phyloP scores from a whole-genome alignment of 768 basidiomycete species.

The Calocybe gangraenosa region DNA sequence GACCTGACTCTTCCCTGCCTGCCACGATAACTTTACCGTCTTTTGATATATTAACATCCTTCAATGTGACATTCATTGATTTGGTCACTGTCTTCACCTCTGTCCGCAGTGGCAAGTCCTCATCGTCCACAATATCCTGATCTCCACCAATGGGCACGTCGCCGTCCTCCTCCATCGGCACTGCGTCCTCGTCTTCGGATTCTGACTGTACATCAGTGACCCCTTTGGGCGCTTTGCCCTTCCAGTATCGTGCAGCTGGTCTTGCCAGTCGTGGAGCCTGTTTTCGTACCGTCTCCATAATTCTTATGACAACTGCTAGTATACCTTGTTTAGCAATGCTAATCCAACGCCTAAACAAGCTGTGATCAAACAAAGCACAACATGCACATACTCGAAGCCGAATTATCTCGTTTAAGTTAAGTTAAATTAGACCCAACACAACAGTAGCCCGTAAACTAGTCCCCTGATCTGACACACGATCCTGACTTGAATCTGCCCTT shows the following conservation, averaged over 20 bases:
- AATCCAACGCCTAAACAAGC: slow-evolving; percentile 10
- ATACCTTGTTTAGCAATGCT: background rate
- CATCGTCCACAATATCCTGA: slow-evolving; percentile 42
- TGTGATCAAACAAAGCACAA: slow-evolving; percentile 10
- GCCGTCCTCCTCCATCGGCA: slow-evolving; percentile 39
- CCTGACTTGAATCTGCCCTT: slow-evolving; percentile 19
- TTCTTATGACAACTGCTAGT: background rate
- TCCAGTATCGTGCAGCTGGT: slow-evolving; percentile 86
- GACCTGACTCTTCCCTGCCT: slow-evolving; percentile 73
- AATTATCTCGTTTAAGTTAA: no score
- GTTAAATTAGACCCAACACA: slow-evolving; percentile 67
- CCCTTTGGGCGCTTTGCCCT: slow-evolving; percentile 85
- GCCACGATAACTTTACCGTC: slow-evolving; percentile 80
- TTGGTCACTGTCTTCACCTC: slow-evolving; percentile 33
- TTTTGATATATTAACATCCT: slow-evolving; percentile 76
- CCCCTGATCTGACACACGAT: slow-evolving; percentile 30
- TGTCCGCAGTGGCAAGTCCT: slow-evolving; percentile 35
- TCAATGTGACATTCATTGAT: slow-evolving; percentile 69
- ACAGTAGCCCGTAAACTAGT: slow-evolving; percentile 77
- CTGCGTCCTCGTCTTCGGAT: slow-evolving; percentile 56
- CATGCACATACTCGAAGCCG: no score
- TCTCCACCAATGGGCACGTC: slow-evolving; percentile 61
- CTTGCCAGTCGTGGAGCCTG: slow-evolving; percentile 73
- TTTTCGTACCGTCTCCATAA: slow-evolving; percentile 45
- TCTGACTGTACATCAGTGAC: slow-evolving; percentile 55